Conservation (phyloP, 1,139 yeast species). For the Yamadazyma atlantica region DNA sequence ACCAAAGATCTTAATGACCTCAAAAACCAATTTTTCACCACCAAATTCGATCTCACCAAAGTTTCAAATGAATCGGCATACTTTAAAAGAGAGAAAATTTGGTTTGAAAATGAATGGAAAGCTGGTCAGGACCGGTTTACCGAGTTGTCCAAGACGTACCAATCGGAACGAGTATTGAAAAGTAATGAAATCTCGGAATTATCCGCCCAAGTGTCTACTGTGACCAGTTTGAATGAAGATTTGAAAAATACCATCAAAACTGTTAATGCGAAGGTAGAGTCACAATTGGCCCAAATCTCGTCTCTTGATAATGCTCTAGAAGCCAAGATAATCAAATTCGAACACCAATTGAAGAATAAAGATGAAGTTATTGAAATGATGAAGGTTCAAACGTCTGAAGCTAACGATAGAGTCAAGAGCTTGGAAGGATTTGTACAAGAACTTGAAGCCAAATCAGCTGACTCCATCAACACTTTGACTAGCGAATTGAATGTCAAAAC, state of each 20-base stretch:
- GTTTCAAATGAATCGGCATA: constrained; percentile 36
- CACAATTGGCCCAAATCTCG: constrained; percentile 39
- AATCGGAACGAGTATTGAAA: constrained; percentile 33
- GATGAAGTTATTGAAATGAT: constrained; percentile 62
- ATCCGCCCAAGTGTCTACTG: constrained; percentile 24
- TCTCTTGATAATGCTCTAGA: constrained; percentile 24
- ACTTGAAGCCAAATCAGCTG: constrained; percentile 39
- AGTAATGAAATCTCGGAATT: constrained; percentile 31
- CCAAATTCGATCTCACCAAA: constrained; percentile 44
- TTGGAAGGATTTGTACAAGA: constrained; percentile 48
- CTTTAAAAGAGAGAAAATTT: constrained; percentile 37
- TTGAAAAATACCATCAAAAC: constrained; percentile 17
- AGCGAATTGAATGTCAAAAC: constrained; percentile 24
- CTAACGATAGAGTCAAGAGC: constrained; percentile 44
- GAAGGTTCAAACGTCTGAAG: constrained; percentile 50
- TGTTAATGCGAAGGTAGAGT: constrained; percentile 39
- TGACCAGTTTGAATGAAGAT: constrained; percentile 20
- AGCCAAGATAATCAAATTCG: constrained; percentile 49
- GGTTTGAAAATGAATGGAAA: constrained; percentile 52
- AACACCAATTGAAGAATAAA: constrained; percentile 63
- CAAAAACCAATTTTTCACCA: constrained; percentile 36
- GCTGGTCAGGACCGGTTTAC: constrained; percentile 37
- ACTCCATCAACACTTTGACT: constrained; percentile 23
- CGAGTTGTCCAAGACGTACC: constrained; percentile 40
- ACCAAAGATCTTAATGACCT: constrained; percentile 37